Evolutionary conservation across 257 asterid genomes (phyloP).

Genomic region (Petunia secreta): DNA sequence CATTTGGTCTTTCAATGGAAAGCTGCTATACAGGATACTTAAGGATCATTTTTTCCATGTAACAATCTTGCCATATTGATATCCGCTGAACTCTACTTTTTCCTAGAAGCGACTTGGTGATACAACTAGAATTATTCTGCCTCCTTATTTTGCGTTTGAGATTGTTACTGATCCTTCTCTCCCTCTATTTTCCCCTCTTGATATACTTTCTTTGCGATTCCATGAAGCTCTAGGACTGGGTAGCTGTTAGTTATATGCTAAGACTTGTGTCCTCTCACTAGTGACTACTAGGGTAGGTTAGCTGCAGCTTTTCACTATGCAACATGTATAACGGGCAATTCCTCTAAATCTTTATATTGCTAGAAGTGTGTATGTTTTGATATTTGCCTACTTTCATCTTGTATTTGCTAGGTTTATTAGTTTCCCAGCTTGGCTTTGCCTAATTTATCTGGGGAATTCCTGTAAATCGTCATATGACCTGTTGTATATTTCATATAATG

Average conservation of each 20-base stretch:
- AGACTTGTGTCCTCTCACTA: too few relatives aligned
- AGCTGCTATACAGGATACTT: slow-evolving; percentile 67
- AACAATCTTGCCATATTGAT: slow-evolving; percentile 20
- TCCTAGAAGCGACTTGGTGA: neutral
- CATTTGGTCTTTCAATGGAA: slow-evolving; percentile 90
- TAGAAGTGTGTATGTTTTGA: neutral
- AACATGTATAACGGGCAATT: too few relatives aligned
- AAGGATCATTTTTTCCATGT: slow-evolving; percentile 97
- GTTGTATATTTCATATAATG: neutral
- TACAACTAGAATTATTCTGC: neutral
- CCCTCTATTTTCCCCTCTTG: too few relatives aligned
- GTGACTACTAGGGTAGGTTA: too few relatives aligned
- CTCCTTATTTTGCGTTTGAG: neutral
- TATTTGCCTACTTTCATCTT: neutral
- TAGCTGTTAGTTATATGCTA: too few relatives aligned
- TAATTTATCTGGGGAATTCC: neutral
- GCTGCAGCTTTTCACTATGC: too few relatives aligned
- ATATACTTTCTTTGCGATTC: too few relatives aligned
- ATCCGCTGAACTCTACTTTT: neutral
- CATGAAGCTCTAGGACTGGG: too few relatives aligned
- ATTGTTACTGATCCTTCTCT: neutral
- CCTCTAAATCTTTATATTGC: neutral
- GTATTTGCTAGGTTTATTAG: neutral
- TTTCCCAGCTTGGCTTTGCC: neutral
- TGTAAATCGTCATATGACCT: neutral